phyloP scores from a whole-genome alignment of 345 rosid species.

The Eucalyptus erythrocorys region DNA sequence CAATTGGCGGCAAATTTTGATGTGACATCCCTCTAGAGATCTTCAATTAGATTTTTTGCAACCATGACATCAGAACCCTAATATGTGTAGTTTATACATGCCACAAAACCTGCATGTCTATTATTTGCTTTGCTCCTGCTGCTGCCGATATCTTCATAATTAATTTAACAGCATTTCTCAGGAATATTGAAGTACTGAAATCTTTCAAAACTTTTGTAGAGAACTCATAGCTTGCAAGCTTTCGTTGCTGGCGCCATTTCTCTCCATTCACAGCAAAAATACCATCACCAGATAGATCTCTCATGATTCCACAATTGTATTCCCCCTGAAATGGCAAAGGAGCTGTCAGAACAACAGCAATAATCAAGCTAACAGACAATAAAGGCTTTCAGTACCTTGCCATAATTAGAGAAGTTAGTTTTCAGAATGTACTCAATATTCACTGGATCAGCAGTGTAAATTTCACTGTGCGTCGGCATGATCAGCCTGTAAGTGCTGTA shows the following conservation, averaged over 20 bases:
- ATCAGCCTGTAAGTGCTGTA: slow-evolving; percentile 10
- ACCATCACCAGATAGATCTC: slow-evolving; percentile 31
- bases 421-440: slow-evolving; percentile 28
- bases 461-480: slow-evolving; percentile 8
- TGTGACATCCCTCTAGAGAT: neutral
- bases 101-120: slow-evolving; percentile 22
- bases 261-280: slow-evolving; percentile 29
- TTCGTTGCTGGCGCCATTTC: slow-evolving; percentile 28
- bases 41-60: neutral
- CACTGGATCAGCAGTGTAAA: slow-evolving; percentile 23
- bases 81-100: neutral
- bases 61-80: neutral
- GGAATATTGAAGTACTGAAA: slow-evolving; percentile 17
- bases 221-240: slow-evolving; percentile 33
- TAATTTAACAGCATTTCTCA: slow-evolving; percentile 13
- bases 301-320: slow-evolving; percentile 16
- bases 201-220: slow-evolving; percentile 23
- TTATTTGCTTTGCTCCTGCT: slow-evolving; percentile 3
- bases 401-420: slow-evolving; percentile 30
- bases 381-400: slow-evolving; percentile 9
- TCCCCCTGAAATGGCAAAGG: slow-evolving; percentile 7
- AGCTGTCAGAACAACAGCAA: neutral
- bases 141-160: slow-evolving; percentile 5
- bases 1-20: neutral
- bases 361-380: neutral